Evolutionary conservation across 768 basidiomycete species (phyloP), one percentile per base, ranked within the genome.

Genomic region (Tricholoma terreum): DNA sequence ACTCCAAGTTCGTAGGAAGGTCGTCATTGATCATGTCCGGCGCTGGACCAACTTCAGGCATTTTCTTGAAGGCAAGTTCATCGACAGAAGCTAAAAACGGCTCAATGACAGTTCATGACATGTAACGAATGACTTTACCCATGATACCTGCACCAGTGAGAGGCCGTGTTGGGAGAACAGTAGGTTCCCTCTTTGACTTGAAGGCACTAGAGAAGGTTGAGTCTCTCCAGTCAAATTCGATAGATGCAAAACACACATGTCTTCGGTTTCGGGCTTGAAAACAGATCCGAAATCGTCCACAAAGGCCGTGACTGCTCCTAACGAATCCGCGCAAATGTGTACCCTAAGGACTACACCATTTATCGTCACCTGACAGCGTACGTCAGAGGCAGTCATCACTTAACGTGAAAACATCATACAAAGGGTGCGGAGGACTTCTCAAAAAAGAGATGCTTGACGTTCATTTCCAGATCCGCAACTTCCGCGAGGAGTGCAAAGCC

Each of bases 1-100:
- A 98, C 66, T 94, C 91, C 48, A 79, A 73, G 69, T 98, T 96
- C 19, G 80, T 89, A 0, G 96, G 96, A 8, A 98, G 75, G 68
- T 98, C 94, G 64, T 98, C 96, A 31, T 79, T 76, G 56, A 98
- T 87, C 85, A 97, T 86, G 70, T 98, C 96, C 12, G 91, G 86
- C 8, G 85, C 81, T 9, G 84, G 81, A 19, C 89, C 88, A 40
- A 96, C 77, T 61, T 92, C 87, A 2, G 92, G 92, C 6, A 86
- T 67, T 42, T 74, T 77, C 50, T 77, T 81, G 75, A 96, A 97
- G 1, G 94, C 91, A 34, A 88, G 72, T 56, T 94, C 88, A 54
- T 96, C 94, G 34, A 97, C 75, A 9, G 89, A 89, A 53, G 81
- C 88, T 90, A 22, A 40, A 33, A 34, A 36, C 10, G 36, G 38